Base-by-base conservation (phyloP, 164 flowering plant species). In the Tetrastigma voinierianum region DNA sequence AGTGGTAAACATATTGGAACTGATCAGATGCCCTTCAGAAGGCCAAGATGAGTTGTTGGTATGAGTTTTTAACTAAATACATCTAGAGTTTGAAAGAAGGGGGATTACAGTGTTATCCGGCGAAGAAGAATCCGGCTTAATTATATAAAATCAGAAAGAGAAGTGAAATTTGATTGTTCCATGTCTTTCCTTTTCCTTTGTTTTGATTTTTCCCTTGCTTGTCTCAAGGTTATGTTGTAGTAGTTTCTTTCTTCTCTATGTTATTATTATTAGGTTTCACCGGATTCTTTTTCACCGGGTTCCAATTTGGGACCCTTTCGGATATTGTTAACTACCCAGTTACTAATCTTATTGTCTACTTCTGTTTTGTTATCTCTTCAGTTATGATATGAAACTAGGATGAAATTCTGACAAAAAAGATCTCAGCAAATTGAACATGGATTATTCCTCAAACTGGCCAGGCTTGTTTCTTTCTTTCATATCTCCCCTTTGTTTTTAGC, bases 211-310 rank as follows among this genome's bases (percentile, higher is more conserved):
- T 64, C 55, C 45, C 32, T 65, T 57, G 57, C 11, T 69, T 66
- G 16, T 54, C 62, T 69, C 46, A 17, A 57, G 63, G 60, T 68
- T 65, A 40, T 59, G 68, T 69, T 76, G 73, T 59, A 40, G 63
- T 63, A n/a, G n/a, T n/a, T n/a, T n/a, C n/a, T n/a, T 67, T 68
- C 65, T 70, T 74, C 67, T 73, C 71, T n/a, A 17, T 67, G 70
- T 72, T 76, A 19, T 46, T 76, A 19, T 46, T 11, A 62, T 57
- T 63, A 53, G 51, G 62, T 44, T 54, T 32, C 40, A 70, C 81
- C 87, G 93, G 96, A 90, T 88, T 90, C 87, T 74, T 81, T 59
- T 86, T 88, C 91, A 82, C 90, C 90, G 88, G 86, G 72, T 70
- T 76, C 77, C 73, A 68, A 57, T 74, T 72, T 75, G 75, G 59